Evolutionary conservation across 768 basidiomycete species (phyloP), one percentile per base, ranked within the genome.

Genomic region (Punctularia strigosozonata): DNA sequence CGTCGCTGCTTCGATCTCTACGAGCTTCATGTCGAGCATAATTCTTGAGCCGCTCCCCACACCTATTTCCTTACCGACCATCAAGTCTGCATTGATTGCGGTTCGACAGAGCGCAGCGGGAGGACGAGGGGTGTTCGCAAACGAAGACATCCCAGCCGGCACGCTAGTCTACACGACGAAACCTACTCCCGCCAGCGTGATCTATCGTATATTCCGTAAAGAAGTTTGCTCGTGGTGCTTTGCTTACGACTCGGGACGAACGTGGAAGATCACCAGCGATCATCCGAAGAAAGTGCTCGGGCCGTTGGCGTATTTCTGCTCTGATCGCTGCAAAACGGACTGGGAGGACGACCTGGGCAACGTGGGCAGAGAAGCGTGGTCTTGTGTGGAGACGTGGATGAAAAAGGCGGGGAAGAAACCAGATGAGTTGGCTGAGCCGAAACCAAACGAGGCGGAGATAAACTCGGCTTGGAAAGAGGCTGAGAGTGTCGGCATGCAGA

Each of bases 171-270:
- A 32, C 32, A 18, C 17, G 18, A 36, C 21, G 17, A 8, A 15
- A n/a, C n/a, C 14, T 8, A 31, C 39, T 5, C 21, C 24, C 19
- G 39, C 39, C 17, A 20, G 22, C 30, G 21, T 23, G 4, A 17
- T 40, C 5, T 40, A 22, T 30, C n/a, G 39, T 14, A 28, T 24
- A 17, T 40, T 40, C 20, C 18, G 39, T 31, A 33, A 35, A 32
- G 39, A 40, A 20, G 33, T 40, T 25, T 40, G 39, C 20, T 31
- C 39, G 14, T 35, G 24, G 17, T 40, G 39, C 17, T 40, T 35
- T 20, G 24, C 14, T 13, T 40, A 40, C 33, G 24, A 37, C 21
- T 19, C 20, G 17, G 30, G 39, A 17, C 4, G 28, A 25, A 6
- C 15, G 14, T 40, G 39, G 39, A 35, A 40, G 36, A 13, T n/a